A percentile compares a stretch with the other conserved stretches of the same genome.
These are phyloP conservation scores for Ambrosiella cleistominuta DNA, from an alignment of 2,329 filamentous ascomycete genomes.

Conservation along the genomic window DNA sequence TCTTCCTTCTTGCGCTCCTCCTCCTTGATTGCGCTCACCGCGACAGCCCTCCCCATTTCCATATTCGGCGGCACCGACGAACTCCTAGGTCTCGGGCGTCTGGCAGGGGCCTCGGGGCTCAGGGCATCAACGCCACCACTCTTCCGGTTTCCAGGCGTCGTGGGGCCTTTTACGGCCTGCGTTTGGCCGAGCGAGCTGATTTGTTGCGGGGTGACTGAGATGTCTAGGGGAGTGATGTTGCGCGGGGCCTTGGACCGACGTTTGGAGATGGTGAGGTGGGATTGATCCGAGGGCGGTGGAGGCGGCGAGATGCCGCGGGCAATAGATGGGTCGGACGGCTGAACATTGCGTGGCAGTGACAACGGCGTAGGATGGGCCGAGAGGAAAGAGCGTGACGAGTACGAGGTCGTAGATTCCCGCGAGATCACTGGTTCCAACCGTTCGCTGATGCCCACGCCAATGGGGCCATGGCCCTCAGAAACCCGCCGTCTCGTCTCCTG, in stretches of 20 bases:
- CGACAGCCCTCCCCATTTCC: conserved; percentile 12
- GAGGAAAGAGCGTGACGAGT: not conserved
- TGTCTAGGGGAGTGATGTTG: conserved; percentile 10
- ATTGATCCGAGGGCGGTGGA: not conserved
- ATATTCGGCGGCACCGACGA: conserved; percentile 21
- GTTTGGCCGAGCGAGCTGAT: conserved; percentile 3
- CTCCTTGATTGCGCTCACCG: too few species aligned
- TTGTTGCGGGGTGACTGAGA: conserved; percentile 5
- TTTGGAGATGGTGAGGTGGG: conserved; percentile 1
- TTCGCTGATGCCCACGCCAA: too few species aligned
- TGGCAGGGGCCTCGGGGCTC: not conserved
- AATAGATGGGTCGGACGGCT: not conserved
- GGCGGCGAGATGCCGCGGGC: not conserved
- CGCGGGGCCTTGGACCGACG: conserved; percentile 6
- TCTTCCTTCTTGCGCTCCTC: too few species aligned
- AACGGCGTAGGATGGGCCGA: not conserved
- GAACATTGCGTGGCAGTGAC: not conserved
- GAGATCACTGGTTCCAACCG: not conserved
- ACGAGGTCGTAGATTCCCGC: not conserved
- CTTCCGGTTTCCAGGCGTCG: too few species aligned
- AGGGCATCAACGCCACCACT: too few species aligned
- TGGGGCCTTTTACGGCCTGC: not conserved
- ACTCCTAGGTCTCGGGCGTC: conserved; percentile 15
- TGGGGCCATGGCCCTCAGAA: too few species aligned
- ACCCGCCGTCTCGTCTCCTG: too few species aligned